Percentiles rank a stretch among this genome's conserved stretches.
phyloP scores from a whole-genome alignment of 2,329 filamentous ascomycete genomes.

The Stagonosporopsis vannaccii region DNA sequence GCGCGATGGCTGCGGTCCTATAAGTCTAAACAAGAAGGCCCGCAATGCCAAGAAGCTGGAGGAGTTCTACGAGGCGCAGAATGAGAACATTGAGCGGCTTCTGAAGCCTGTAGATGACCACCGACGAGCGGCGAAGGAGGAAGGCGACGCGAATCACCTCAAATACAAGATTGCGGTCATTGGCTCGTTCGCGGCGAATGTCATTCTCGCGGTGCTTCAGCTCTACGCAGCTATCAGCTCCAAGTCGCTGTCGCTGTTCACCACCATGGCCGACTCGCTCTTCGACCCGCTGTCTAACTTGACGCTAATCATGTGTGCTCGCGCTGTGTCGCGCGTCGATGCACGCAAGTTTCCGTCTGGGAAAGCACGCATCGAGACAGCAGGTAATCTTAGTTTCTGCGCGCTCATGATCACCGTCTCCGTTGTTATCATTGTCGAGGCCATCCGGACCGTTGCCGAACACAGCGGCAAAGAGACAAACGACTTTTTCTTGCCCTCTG shows the following conservation, averaged over 20 bases:
- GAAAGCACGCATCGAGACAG: slow-evolving; percentile 92
- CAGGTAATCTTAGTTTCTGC: slow-evolving; percentile 95
- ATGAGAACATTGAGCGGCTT: slow-evolving; percentile 90
- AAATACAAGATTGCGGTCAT: slow-evolving; percentile 74
- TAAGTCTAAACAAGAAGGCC: slow-evolving; percentile 53
- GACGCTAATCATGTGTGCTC: slow-evolving; percentile 84
- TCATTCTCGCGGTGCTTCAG: slow-evolving; percentile 80
- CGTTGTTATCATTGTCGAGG: slow-evolving; percentile 90
- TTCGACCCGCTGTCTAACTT: slow-evolving; percentile 93
- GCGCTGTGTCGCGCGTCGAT: slow-evolving; percentile 88
- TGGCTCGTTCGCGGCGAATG: slow-evolving; percentile 78
- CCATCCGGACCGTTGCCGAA: slow-evolving; percentile 71
- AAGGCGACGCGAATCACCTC: slow-evolving; percentile 81
- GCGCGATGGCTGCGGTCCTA: slow-evolving; percentile 62
- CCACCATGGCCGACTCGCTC: slow-evolving; percentile 93
- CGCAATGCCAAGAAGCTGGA: slow-evolving; percentile 66
- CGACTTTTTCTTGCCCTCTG: slow-evolving; percentile 78
- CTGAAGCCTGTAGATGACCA: slow-evolving; percentile 95
- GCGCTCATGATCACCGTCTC: slow-evolving; percentile 95
- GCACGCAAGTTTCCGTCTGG: slow-evolving; percentile 86
- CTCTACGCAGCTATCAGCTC: slow-evolving; percentile 88
- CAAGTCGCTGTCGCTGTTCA: slow-evolving; percentile 92
- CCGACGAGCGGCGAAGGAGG: slow-evolving; percentile 78
- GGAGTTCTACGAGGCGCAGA: slow-evolving; percentile 88
- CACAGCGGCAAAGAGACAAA: slow-evolving; percentile 58